These are phyloP conservation scores for Eucalyptus dawsonii DNA, from an alignment of 345 rosid genomes.

Conservation along the genomic window DNA sequence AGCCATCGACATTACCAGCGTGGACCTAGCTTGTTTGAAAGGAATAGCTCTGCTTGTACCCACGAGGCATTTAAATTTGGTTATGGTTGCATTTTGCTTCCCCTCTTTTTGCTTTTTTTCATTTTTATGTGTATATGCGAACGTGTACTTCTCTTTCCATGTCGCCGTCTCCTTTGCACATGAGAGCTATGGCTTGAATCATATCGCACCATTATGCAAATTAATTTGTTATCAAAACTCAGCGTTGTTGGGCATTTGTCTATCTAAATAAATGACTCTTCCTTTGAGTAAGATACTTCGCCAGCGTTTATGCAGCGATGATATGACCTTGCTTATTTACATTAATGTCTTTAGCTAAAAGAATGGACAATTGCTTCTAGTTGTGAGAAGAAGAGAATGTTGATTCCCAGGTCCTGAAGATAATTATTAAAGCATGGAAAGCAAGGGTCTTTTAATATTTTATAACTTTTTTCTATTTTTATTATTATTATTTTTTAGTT, in stretches of 20 bases:
- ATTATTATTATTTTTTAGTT: too few relatives aligned
- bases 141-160: neutral
- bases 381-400: neutral
- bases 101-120: neutral
- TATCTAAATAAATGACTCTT: neutral
- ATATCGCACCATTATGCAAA: neutral
- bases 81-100: neutral
- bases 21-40: constrained; percentile 35
- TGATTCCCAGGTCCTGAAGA: too few relatives aligned
- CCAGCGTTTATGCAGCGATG: neutral
- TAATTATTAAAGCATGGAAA: too few relatives aligned
- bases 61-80: constrained; percentile 15
- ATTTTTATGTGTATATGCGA: neutral
- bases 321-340: neutral
- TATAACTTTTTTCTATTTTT: too few relatives aligned
- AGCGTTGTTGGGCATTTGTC: neutral
- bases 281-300: too few relatives aligned
- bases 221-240: neutral
- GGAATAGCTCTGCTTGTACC: constrained; percentile 28
- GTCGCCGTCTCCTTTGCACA: neutral
- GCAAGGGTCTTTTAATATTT: too few relatives aligned
- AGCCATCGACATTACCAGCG: neutral
- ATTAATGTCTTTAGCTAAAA: neutral
- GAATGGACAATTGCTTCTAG: neutral
- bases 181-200: too few relatives aligned